A percentile compares a stretch with the other conserved stretches of the same genome.
Evolutionary conservation across 2,329 filamentous ascomycete species (phyloP).

Genomic region (Pestalotiopsis sp.): DNA sequence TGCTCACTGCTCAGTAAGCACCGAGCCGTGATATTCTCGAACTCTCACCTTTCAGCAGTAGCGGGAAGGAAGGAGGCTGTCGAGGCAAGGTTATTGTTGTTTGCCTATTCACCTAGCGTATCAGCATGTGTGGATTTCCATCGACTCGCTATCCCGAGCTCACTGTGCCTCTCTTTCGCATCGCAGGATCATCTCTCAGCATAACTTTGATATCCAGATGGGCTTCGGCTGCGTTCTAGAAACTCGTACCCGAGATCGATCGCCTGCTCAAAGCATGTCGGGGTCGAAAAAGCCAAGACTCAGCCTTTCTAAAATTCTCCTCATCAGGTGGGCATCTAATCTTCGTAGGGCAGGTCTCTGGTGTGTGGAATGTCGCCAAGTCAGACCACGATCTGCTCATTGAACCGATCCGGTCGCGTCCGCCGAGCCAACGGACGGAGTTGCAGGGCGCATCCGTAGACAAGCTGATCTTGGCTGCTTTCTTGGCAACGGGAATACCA

Average conservation of each 20-base stretch:
- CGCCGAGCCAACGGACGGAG: background rate
- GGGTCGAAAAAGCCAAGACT: background rate
- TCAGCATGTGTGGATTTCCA: background rate
- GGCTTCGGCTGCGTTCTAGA: too few relatives aligned
- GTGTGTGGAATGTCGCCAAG: background rate
- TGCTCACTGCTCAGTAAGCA: background rate
- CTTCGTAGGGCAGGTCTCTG: background rate
- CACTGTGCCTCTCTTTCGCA: background rate
- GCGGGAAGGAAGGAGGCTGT: background rate
- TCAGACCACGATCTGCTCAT: background rate
- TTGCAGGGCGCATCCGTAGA: background rate
- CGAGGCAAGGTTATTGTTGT: background rate
- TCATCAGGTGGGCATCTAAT: background rate
- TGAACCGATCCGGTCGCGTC: background rate
- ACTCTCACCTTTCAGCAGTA: background rate
- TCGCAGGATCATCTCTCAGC: background rate
- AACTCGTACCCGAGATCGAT: too few relatives aligned
- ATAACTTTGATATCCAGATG: too few relatives aligned
- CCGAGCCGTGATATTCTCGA: background rate
- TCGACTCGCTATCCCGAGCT: background rate
- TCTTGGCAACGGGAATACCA: too few relatives aligned
- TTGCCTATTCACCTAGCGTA: background rate
- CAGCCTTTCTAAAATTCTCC: background rate
- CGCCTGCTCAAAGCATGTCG: too few relatives aligned
- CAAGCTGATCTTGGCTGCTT: background rate